phyloP scores from a whole-genome alignment of 2,329 filamentous ascomycete genomes.

The Cercospora citrullina region DNA sequence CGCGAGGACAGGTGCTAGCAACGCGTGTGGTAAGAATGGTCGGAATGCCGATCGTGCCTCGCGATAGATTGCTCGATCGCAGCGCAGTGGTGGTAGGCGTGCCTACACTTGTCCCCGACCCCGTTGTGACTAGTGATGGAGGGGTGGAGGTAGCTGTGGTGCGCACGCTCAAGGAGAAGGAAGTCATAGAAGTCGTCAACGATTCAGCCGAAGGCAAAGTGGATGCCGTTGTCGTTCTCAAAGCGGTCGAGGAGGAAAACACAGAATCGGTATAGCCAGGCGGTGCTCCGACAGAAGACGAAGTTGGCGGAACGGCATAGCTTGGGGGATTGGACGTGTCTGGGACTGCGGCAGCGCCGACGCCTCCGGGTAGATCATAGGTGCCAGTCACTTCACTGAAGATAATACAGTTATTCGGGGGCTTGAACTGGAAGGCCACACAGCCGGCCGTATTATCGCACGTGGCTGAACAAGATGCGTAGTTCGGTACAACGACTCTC shows the following conservation, averaged over 20 bases:
- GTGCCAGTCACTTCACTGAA: slow-evolving; percentile 35
- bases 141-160: slow-evolving; percentile 8
- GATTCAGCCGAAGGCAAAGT: slow-evolving; percentile 24
- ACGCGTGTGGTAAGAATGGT: background rate
- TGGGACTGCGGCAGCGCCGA: slow-evolving; percentile 25
- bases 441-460: slow-evolving; percentile 34
- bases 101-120: background rate
- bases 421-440: slow-evolving; percentile 35
- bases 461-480: slow-evolving; percentile 23
- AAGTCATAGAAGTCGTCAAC: slow-evolving; percentile 22
- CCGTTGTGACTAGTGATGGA: background rate
- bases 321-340: slow-evolving; percentile 17
- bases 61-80: background rate
- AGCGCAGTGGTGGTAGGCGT: background rate
- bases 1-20: slow-evolving; percentile 15
- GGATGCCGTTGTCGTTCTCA: slow-evolving; percentile 22
- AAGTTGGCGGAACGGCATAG: slow-evolving; percentile 19
- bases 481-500: slow-evolving; percentile 19
- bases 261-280: background rate
- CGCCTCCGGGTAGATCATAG: slow-evolving; percentile 25
- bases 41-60: background rate
- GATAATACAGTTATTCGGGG: slow-evolving; percentile 32
- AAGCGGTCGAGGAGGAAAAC: background rate
- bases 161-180: slow-evolving; percentile 28
- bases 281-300: slow-evolving; percentile 18